Evolutionary conservation across 306 rosid genomes (phyloP).

Genomic region (Carpinus viminea): DNA sequence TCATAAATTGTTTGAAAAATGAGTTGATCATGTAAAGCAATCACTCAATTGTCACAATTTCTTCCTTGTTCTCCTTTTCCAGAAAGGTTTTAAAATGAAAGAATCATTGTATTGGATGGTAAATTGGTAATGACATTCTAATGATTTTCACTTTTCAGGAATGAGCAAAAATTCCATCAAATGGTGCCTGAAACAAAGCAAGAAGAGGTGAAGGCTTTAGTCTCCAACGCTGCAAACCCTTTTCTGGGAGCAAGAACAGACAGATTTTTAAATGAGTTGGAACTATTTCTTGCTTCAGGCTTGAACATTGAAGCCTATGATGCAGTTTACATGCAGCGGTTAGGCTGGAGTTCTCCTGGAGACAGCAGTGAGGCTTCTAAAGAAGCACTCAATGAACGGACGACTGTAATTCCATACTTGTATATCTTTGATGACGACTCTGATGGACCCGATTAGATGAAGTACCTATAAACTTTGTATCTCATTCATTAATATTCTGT

Average conservation of each 20-base stretch:
- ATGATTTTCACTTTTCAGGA: slow-evolving; percentile 31
- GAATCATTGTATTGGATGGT: background rate
- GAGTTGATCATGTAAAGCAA: slow-evolving; percentile 7
- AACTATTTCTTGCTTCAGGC: slow-evolving; percentile 85
- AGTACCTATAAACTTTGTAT: background rate
- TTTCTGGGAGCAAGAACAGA: slow-evolving; percentile 65
- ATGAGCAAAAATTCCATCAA: slow-evolving; percentile 33
- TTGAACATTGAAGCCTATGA: slow-evolving; percentile 85
- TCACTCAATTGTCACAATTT: background rate
- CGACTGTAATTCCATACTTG: slow-evolving; percentile 61
- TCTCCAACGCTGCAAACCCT: slow-evolving; percentile 66
- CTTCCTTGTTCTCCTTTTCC: background rate
- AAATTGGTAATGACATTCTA: background rate
- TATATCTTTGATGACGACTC: slow-evolving; percentile 63
- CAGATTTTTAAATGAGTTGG: slow-evolving; percentile 67
- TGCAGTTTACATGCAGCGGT: slow-evolving; percentile 72
- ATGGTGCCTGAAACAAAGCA: slow-evolving; percentile 46
- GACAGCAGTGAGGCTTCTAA: slow-evolving; percentile 39
- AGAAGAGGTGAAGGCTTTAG: slow-evolving; percentile 52
- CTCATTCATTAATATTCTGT: background rate
- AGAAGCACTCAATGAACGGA: slow-evolving; percentile 37
- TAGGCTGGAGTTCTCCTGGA: slow-evolving; percentile 72
- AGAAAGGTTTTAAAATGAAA: background rate
- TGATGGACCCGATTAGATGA: slow-evolving; percentile 50
- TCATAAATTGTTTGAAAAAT: slow-evolving; percentile 16